Evolutionary conservation across 805 yeast species (phyloP), one percentile per base, ranked within the genome.

Genomic region (Wickerhamiella domercqiae): DNA sequence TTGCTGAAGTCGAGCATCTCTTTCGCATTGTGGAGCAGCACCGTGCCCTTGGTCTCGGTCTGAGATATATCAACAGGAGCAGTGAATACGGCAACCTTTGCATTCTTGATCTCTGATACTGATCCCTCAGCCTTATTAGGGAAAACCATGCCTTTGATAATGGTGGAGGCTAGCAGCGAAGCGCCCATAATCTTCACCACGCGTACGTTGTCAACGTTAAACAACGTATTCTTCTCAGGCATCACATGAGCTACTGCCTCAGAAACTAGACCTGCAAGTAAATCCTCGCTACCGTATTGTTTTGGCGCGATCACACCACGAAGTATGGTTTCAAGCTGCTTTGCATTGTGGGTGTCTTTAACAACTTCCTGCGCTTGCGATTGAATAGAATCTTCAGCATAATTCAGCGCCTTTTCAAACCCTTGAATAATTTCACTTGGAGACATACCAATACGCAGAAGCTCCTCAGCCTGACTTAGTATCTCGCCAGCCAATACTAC

Each of bases 1-100:
- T 78, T 81, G 47, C 93, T 73, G 63, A 90, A 90, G 53, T 84
- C 93, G 47, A 87, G 67, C 96, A 90, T 86, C 61, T 90, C 97
- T 59, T 87, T 70, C 9, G 98, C 98, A 53, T 83, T 86, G 63
- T 90, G 95, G 47, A 90, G 69, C 51, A 90, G 66, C 35, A 90
- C 98, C 13, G 98, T 90, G 36, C 98, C 97, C 63, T 87, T 87
- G 17, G 97, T 87, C 63, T 90, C 98, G n/a, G 98, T 86, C 43
- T 84, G 78, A 11, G 95, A 78, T 43, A 82, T 82, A 61, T 90
- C 98, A 39, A 90, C 73, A 20, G 97, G 96, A 58, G 94, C 78
- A 6, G 94, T 83, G 64, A 68, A 90, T 2, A 84, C 86, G 7
- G 81, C 98, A 33, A 90, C 97, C 57, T 82, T 84, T 14, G 93